Evolutionary conservation across 1,284 basidiomycete genomes (phyloP), one percentile per base, ranked within the genome.

Genomic region (Lignosus rhinocerotis): DNA sequence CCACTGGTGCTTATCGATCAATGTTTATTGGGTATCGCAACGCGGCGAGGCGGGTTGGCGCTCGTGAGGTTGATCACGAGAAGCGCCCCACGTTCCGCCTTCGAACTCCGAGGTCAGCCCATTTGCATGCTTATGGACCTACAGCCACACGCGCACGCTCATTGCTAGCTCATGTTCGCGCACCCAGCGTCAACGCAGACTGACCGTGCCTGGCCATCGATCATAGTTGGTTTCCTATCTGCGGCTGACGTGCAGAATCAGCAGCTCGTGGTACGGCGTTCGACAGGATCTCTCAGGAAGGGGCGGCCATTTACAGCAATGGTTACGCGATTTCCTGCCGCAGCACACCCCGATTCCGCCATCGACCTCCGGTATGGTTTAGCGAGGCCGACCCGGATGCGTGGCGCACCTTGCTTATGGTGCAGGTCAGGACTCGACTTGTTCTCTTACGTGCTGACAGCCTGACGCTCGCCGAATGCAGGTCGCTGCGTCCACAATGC

Each of bases 241-340:
- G 4, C 33, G 4, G 12, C 4, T 51, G 49, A 39, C 36, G 25
- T 41, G 21, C 25, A 19, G n/a, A 9, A 8, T 42, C 50, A 32
- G 14, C 30, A 33, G 49, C 36, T 30, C 19, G 25, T 51, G 49
- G 31, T 42, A 17, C 38, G 14, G 38, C 14, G 38, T 32, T 51
- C 25, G 38, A 51, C 50, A 51, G 50, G 42, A 51, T 51, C 50
- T 42, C 50, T 51, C 50, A 51, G 38, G 25, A 42, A 11, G 25
- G 11, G 14, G 31, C 30, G 46, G 34, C 31, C 43, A 19, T 16
- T 30, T 14, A 30, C 43, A 45, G 43, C 11, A 34, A 25, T 50
- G 48, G 19, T 14, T 30, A n/a, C 34, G 8, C 48, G 19, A 16
- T 49, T 49, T 14, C 16, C 43, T 39, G 14, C 36, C 36, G 43